Conservation (phyloP, 176 grass and related monocot species). For the Themeda triandra region DNA sequence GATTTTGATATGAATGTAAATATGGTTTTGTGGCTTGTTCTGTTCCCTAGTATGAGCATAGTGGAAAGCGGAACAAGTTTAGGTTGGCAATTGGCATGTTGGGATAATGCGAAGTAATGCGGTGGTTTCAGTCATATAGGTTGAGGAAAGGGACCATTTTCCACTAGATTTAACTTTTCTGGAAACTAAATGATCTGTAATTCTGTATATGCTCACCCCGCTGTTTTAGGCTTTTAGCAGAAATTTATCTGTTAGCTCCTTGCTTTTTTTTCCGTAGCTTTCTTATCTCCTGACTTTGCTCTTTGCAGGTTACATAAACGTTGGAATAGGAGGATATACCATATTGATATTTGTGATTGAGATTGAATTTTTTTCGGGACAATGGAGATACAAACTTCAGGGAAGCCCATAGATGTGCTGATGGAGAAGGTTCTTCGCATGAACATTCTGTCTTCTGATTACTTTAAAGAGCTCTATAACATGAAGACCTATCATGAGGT, state of each 20-base stretch:
- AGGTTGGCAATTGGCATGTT: not conserved
- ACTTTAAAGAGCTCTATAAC: constrained; percentile 86
- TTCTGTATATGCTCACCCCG: not conserved
- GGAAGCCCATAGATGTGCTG: constrained; percentile 69
- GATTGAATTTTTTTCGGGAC: not conserved
- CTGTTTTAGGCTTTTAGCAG: not conserved
- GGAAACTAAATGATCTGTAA: not conserved
- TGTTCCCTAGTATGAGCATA: not conserved
- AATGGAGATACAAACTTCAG: constrained; percentile 96
- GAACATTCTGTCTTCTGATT: constrained; percentile 96
- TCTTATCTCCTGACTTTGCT: not conserved
- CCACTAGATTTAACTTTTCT: not conserved
- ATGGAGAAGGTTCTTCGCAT: constrained; percentile 92
- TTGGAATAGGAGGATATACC: not conserved
- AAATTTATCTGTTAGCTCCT: not conserved
- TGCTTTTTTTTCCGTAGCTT: not conserved
- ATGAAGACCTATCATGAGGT: constrained; percentile 95
- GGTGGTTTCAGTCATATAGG: not conserved
- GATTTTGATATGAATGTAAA: no score
- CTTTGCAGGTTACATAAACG: not conserved
- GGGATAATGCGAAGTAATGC: not conserved
- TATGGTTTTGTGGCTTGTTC: not conserved
- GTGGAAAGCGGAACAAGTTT: not conserved
- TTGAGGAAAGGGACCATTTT: not conserved
- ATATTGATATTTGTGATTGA: not conserved